Evolutionary conservation across 306 rosid species (phyloP).

Genomic region (Corylus americana): DNA sequence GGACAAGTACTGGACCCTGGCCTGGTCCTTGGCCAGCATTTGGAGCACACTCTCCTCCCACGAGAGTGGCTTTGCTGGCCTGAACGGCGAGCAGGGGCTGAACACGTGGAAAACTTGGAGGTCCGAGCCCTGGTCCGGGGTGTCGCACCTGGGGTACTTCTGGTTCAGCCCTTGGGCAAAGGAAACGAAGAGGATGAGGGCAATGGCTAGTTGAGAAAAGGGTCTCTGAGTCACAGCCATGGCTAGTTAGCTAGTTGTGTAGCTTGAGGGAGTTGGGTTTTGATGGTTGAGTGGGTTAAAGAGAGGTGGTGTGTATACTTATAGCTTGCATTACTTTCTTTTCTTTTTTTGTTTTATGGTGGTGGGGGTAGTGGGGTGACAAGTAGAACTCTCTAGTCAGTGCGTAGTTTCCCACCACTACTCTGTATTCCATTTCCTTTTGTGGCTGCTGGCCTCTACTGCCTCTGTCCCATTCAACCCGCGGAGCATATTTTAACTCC

Average conservation of each 20-base stretch:
- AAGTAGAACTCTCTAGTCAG: conserved; percentile 19
- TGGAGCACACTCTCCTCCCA: conserved; percentile 79
- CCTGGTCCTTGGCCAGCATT: conserved; percentile 58
- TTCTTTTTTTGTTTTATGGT: not conserved
- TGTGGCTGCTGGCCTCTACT: conserved; percentile 17
- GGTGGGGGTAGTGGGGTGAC: conserved; percentile 24
- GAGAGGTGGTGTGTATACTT: conserved; percentile 14
- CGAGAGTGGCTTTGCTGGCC: conserved; percentile 53
- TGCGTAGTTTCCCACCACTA: conserved; percentile 35
- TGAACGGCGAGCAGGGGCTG: conserved; percentile 75
- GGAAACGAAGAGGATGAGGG: conserved; percentile 31
- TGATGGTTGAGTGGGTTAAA: conserved; percentile 7
- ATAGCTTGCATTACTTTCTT: conserved; percentile 9
- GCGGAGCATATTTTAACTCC: conserved; percentile 15
- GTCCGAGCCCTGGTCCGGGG: conserved; percentile 51
- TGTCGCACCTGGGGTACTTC: conserved; percentile 38
- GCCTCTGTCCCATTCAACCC: conserved; percentile 5
- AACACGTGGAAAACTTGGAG: conserved; percentile 68
- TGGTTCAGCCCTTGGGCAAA: conserved; percentile 32
- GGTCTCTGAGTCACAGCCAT: conserved; percentile 60
- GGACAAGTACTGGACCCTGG: conserved; percentile 56
- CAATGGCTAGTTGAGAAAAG: conserved; percentile 3
- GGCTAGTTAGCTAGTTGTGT: not conserved
- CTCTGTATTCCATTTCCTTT: conserved; percentile 57
- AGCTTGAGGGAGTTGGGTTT: not conserved